Base-by-base conservation (phyloP, 2,329 filamentous ascomycete genomes). In the Colletotrichum shisoi region DNA sequence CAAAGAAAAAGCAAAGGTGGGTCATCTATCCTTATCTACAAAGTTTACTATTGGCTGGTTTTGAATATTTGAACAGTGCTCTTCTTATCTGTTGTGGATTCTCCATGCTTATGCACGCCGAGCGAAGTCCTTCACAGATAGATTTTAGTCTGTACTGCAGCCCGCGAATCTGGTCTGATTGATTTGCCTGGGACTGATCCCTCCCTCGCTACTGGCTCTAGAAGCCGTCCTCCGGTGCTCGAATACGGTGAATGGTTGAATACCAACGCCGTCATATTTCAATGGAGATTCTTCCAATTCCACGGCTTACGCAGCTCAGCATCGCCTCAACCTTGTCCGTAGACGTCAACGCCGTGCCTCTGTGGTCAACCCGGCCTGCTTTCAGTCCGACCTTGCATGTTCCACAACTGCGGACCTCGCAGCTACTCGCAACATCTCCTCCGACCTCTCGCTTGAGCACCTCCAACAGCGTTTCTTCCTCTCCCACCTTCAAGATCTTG, bases 381-480 rank as follows among this genome's bases (percentile, higher is more conserved):
- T 72, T 78, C 40, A 86, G 68, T 2, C 59, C 70, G 19, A 85
- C 73, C 71, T 78, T 81, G 72, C 84, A 86, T 3, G 83, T 86
- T 0, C 82, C 84, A 59, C 84, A 86, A 67, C 85, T 86, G 0
- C 84, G 84, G 1, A 84, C 84, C 70, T 84, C 81, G 70, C 84
- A 87, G 68, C 81, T 84, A 17, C 80, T 84, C 1, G 80, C 75
- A 2, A 84, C 73, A 5, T 79, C 79, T 70, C 8, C 78, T 70
- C 8, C 79, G 60, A 83, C 81, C 54, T 80, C 74, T 37, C 74
- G 74, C 68, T 79, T 77, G 44, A 86, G 74, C 3, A 80, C 81
- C 70, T 85, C 82, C 3, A 86, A 75, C 15, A 86, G 73, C 37
- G 80, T 83, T 73, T 85, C 83, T 4, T 84, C 83, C 37, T 73